phyloP scores from a whole-genome alignment of 148 eudicot species.

The Persicaria tinctoria region DNA sequence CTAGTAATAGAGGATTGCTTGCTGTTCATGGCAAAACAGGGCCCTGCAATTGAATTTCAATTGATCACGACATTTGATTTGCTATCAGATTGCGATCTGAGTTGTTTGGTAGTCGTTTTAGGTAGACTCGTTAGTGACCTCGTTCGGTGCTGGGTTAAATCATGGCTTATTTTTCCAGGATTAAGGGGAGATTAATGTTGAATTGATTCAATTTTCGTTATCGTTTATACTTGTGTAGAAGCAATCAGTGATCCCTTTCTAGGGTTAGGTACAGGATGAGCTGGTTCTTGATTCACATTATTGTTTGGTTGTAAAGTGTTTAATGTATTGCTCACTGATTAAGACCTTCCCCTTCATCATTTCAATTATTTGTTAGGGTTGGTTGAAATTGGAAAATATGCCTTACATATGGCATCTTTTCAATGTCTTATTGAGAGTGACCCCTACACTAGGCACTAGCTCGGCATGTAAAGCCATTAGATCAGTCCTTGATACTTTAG shows the following conservation, averaged over 20 bases:
- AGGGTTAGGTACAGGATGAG: constrained; percentile 4
- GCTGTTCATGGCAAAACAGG: background rate
- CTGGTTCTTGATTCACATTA: background rate
- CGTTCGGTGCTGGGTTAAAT: background rate
- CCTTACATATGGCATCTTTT: background rate
- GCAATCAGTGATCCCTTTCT: background rate
- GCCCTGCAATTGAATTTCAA: background rate
- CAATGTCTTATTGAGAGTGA: background rate
- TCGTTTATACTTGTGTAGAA: background rate
- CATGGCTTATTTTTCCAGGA: background rate
- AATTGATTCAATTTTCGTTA: background rate
- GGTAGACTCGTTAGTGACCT: background rate
- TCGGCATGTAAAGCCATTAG: background rate
- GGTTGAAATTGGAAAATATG: background rate
- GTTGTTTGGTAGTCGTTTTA: background rate
- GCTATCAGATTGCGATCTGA: background rate
- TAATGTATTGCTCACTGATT: background rate
- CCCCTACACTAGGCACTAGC: background rate
- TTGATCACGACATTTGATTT: background rate
- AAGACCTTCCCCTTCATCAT: background rate
- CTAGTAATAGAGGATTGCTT: background rate
- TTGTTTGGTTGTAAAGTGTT: background rate
- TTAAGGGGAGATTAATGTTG: background rate
- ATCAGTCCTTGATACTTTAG: background rate
- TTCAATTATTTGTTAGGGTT: background rate